phyloP scores from a whole-genome alignment of 1,284 basidiomycete species.

The Ustilago shanxiensis region DNA sequence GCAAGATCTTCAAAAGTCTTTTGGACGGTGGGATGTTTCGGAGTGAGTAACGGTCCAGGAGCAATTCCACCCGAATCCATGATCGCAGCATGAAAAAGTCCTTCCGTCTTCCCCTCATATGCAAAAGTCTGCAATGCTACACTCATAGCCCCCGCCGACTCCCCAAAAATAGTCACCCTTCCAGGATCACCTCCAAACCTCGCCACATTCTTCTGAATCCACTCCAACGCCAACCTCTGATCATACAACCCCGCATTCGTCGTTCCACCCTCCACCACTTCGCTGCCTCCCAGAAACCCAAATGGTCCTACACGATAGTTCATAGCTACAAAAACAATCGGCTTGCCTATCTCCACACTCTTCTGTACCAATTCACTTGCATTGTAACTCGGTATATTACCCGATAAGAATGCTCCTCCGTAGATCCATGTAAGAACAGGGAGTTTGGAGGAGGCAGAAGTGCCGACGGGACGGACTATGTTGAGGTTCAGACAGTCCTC shows the following conservation, averaged over 20 bases:
- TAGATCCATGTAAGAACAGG: constrained; percentile 53
- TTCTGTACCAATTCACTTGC: constrained; percentile 48
- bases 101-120: constrained; percentile 38
- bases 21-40: constrained; percentile 34
- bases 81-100: constrained; percentile 54
- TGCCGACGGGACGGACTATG: constrained; percentile 40
- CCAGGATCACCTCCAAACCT: constrained; percentile 55
- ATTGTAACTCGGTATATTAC: constrained; percentile 30
- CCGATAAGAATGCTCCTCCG: constrained; percentile 43
- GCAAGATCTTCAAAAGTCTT: constrained; percentile 30
- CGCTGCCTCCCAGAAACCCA: constrained; percentile 47
- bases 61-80: constrained; percentile 49
- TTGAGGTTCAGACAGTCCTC: constrained; percentile 58
- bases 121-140: constrained; percentile 43
- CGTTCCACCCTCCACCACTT: constrained; percentile 26
- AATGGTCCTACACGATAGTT: constrained; percentile 56
- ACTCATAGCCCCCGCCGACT: constrained; percentile 53
- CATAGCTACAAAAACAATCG: constrained; percentile 51
- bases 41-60: constrained; percentile 31
- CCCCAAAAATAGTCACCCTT: constrained; percentile 46
- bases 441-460: constrained; percentile 23
- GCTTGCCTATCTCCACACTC: constrained; percentile 39
- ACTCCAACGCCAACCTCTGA: constrained; percentile 52
- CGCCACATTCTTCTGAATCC: constrained; percentile 52
- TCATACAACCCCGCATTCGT: constrained; percentile 56